Evolutionary conservation across 1,139 yeast genomes (phyloP).

Genomic region (Maudiozyma humilis): DNA sequence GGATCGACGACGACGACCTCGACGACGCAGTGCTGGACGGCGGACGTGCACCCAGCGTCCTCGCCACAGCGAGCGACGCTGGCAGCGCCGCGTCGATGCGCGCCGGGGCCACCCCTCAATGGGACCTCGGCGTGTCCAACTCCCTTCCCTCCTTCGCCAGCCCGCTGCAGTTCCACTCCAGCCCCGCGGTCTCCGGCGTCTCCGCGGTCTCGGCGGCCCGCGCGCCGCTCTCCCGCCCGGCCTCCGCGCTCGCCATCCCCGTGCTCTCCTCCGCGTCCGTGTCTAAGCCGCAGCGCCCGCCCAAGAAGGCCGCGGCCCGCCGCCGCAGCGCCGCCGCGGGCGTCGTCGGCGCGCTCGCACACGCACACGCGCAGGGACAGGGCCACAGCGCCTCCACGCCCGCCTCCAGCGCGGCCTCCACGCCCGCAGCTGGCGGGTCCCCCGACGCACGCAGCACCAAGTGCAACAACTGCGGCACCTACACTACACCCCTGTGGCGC

Average conservation of each 20-base stretch:
- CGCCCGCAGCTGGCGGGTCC: background rate
- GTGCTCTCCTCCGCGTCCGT: background rate
- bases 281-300: background rate
- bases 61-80: background rate
- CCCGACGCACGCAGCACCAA: conserved; percentile 6
- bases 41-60: background rate
- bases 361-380: no score
- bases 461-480: conserved; percentile 87
- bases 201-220: no score
- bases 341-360: background rate
- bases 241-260: background rate
- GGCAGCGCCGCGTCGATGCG: background rate
- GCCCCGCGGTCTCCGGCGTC: no score
- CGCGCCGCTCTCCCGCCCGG: background rate
- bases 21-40: background rate
- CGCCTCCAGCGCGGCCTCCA: background rate
- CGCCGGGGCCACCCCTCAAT: background rate
- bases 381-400: background rate
- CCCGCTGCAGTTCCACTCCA: background rate
- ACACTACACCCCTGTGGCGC: conserved; percentile 92
- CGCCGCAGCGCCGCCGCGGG: background rate
- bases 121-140: background rate
- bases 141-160: conserved; percentile 1
- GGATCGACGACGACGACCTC: background rate
- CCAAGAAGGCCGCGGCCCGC: background rate